A percentile compares a stretch with the other conserved stretches of the same genome.
Conservation (phyloP, 148 eudicot species). For the Rhododendron kiyosumense region DNA sequence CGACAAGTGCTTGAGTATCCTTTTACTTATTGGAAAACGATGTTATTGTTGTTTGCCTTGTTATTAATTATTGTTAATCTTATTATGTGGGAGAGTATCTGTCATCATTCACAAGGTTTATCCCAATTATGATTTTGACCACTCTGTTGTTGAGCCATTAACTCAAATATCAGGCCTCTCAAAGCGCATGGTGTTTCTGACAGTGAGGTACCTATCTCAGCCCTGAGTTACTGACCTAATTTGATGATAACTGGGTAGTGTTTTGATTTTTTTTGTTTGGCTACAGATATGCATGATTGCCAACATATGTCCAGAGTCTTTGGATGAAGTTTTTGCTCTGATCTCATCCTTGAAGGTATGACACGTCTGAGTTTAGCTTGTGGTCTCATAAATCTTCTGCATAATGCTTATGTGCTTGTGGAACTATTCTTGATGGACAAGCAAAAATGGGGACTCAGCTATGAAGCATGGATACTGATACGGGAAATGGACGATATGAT, state of each 20-base stretch:
- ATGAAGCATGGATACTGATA: background rate
- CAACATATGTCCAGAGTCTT: constrained; percentile 60
- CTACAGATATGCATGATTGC: constrained; percentile 78
- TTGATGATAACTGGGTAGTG: background rate
- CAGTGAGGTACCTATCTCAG: constrained; percentile 49
- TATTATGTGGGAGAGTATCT: background rate
- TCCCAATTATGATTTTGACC: background rate
- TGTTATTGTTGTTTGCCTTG: background rate
- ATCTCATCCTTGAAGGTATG: constrained; percentile 83
- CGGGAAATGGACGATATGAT: background rate
- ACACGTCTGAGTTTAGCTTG: background rate
- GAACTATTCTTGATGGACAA: background rate
- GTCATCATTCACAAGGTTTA: background rate
- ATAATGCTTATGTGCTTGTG: background rate
- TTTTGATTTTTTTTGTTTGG: background rate
- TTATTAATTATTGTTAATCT: background rate
- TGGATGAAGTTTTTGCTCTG: constrained; percentile 67
- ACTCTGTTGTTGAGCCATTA: constrained; percentile 37
- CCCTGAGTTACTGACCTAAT: background rate
- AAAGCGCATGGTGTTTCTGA: constrained; percentile 69
- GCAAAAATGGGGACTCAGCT: background rate
- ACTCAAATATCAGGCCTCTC: constrained; percentile 56
- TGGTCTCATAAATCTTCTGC: background rate
- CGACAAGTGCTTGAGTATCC: constrained; percentile 79
- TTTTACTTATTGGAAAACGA: constrained; percentile 12